Conservation (phyloP, 768 basidiomycete species). For the Rhodotorula sphaerocarpa region DNA sequence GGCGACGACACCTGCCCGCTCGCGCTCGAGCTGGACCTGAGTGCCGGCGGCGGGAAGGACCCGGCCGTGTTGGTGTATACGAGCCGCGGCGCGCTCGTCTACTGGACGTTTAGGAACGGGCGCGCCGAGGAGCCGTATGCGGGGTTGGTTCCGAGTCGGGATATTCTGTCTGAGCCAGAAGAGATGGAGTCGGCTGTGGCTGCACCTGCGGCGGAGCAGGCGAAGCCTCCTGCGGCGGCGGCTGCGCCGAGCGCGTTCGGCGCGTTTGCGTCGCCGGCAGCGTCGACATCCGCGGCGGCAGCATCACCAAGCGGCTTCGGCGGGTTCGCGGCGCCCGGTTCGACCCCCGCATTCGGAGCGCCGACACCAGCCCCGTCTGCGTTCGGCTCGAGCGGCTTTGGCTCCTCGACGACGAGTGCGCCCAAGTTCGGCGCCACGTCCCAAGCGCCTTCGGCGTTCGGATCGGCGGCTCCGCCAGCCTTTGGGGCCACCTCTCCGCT, state of each 20-base stretch:
- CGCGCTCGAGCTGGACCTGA: constrained; percentile 44
- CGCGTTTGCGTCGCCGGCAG: background rate
- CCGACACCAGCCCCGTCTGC: background rate
- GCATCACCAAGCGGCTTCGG: background rate
- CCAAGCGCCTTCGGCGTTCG: constrained; percentile 1
- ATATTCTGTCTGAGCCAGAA: constrained; percentile 9
- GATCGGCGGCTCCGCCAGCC: background rate
- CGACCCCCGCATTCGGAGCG: constrained; percentile 2
- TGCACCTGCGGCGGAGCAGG: background rate
- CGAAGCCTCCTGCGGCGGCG: background rate
- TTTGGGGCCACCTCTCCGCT: constrained; percentile 4
- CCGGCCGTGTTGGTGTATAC: constrained; percentile 43
- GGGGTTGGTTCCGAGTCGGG: constrained; percentile 38
- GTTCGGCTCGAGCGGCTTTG: constrained; percentile 10
- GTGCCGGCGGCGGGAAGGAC: constrained; percentile 1
- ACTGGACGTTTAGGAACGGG: constrained; percentile 42
- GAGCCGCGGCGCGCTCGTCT: constrained; percentile 43
- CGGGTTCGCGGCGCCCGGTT: background rate
- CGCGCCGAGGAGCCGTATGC: constrained; percentile 36
- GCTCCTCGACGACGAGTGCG: background rate
- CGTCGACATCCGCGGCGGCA: constrained; percentile 1
- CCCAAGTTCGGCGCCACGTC: background rate
- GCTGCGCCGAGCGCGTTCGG: constrained; percentile 5
- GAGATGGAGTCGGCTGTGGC: background rate
- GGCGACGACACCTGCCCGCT: constrained; percentile 43